Evolutionary conservation across 352 stramenopile species (phyloP).

Genomic region (Phytopythium mirpurense): DNA sequence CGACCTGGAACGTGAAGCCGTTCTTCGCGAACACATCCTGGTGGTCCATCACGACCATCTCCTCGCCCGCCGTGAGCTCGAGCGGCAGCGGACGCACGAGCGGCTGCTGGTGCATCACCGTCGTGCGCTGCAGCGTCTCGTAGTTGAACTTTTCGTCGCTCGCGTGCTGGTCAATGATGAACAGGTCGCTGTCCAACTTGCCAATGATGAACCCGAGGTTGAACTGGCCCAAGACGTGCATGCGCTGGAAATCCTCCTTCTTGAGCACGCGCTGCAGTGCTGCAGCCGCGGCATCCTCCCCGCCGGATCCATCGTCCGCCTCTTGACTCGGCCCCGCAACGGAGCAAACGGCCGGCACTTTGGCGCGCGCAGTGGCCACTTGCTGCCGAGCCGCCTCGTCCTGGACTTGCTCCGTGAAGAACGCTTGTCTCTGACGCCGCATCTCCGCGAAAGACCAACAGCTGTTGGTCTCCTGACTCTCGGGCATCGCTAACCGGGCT

Average conservation of each 20-base stretch:
- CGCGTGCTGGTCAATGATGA: constrained; percentile 99
- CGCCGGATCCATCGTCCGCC: constrained; percentile 11
- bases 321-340: constrained; percentile 10
- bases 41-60: constrained; percentile 93
- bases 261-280: constrained; percentile 71
- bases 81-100: constrained; percentile 90
- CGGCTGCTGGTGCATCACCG: constrained; percentile 93
- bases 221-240: constrained; percentile 95
- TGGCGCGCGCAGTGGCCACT: constrained; percentile 11
- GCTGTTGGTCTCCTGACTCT: constrained; percentile 4
- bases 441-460: constrained; percentile 49
- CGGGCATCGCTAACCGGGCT: neutral
- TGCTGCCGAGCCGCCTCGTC: constrained; percentile 24
- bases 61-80: constrained; percentile 90
- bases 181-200: constrained; percentile 89
- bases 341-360: constrained; percentile 38
- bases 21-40: constrained; percentile 93
- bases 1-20: constrained; percentile 86
- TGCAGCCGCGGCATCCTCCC: constrained; percentile 36
- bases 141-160: constrained; percentile 94
- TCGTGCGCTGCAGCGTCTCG: constrained; percentile 73
- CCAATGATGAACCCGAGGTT: constrained; percentile 98
- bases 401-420: constrained; percentile 38
- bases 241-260: constrained; percentile 91
- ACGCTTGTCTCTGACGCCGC: constrained; percentile 27